Evolutionary conservation across 768 basidiomycete genomes (phyloP).

Genomic region (Termitomyces heimii): DNA sequence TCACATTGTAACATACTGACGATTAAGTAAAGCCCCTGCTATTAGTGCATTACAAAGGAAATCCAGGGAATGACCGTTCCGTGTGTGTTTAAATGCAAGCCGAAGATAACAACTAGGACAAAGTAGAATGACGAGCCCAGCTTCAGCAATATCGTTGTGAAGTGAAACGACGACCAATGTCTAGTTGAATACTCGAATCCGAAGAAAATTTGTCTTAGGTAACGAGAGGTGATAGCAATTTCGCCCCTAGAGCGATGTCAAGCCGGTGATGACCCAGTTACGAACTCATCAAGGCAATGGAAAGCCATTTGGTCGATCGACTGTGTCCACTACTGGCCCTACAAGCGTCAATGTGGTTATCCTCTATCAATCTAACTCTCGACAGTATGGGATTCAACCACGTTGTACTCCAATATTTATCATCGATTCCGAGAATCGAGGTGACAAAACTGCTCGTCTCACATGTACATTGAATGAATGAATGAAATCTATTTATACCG

Average conservation of each 20-base stretch:
- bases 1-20: neutral
- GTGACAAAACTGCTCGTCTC: too few relatives aligned
- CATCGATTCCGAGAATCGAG: too few relatives aligned
- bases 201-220: conserved; percentile 44
- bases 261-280: conserved; percentile 44
- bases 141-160: conserved; percentile 19
- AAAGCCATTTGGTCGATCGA: too few relatives aligned
- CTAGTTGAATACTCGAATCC: conserved; percentile 35
- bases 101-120: conserved; percentile 16
- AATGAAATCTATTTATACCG: too few relatives aligned
- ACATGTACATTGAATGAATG: too few relatives aligned
- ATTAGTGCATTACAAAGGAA: neutral
- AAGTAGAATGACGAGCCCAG: conserved; percentile 29
- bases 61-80: neutral
- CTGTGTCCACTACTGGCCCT: too few relatives aligned
- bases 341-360: too few relatives aligned
- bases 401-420: too few relatives aligned
- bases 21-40: conserved; percentile 3
- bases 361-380: too few relatives aligned
- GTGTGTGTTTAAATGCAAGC: neutral
- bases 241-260: conserved; percentile 43
- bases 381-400: too few relatives aligned
- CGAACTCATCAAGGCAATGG: too few relatives aligned
- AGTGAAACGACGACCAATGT: conserved; percentile 45
- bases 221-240: conserved; percentile 41